These are phyloP conservation scores for Nakazawaea pomicola DNA, from an alignment of 805 yeast species.

Conservation along the genomic window DNA sequence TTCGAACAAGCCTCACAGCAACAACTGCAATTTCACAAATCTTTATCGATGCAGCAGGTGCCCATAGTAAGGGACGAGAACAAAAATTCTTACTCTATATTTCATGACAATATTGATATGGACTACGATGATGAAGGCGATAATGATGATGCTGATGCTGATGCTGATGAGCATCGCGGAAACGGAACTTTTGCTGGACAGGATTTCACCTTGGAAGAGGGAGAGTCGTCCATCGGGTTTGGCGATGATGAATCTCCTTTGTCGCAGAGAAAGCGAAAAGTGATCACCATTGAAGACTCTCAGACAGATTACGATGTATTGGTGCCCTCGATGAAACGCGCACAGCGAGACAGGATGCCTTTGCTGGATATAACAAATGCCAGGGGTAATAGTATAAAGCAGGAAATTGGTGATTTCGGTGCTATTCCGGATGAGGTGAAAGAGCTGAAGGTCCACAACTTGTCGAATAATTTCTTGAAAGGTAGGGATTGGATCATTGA, in stretches of 20 bases:
- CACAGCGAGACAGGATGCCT: slow-evolving; percentile 3
- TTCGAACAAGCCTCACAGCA: too few species aligned
- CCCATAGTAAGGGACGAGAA: neutral
- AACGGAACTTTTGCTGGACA: too few species aligned
- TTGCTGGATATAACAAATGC: slow-evolving; percentile 9
- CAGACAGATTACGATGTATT: slow-evolving; percentile 7
- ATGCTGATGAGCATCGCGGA: too few species aligned
- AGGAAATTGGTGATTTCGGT: neutral
- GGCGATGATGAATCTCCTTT: slow-evolving; percentile 3
- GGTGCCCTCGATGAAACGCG: neutral
- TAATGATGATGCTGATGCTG: neutral
- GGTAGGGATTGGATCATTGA: slow-evolving; percentile 29
- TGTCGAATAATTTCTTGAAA: slow-evolving; percentile 22
- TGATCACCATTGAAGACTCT: slow-evolving; percentile 4
- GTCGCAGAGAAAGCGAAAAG: slow-evolving; percentile 1
- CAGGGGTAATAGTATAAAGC: neutral
- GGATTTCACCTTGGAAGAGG: too few species aligned
- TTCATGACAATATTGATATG: slow-evolving; percentile 8
- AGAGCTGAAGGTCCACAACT: slow-evolving; percentile 14
- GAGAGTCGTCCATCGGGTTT: too few species aligned
- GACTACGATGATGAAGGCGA: slow-evolving; percentile 1
- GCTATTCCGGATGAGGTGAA: neutral
- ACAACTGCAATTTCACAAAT: neutral
- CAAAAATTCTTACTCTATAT: slow-evolving; percentile 6
- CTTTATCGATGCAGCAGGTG: neutral